Evolutionary conservation across 768 basidiomycete genomes (phyloP).

Genomic region (Tylopilus subfusipes): DNA sequence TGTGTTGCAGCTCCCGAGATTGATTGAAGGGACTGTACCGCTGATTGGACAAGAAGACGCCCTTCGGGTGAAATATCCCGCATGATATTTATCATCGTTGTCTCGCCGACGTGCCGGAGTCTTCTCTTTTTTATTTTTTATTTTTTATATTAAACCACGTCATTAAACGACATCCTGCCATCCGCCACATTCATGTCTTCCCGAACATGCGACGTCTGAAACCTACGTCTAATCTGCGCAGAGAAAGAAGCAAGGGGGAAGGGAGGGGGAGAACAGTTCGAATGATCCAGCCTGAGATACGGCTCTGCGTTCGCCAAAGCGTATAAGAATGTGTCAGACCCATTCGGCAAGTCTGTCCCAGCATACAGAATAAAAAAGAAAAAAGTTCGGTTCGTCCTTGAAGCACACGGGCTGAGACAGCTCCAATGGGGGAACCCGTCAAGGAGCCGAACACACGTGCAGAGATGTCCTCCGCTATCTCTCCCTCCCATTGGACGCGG

Average conservation of each 20-base stretch:
- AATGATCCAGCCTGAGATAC: constrained; percentile 5
- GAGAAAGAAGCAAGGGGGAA: background rate
- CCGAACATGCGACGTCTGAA: constrained; percentile 6
- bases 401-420: constrained; percentile 2
- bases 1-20: constrained; percentile 22
- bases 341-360: constrained; percentile 23
- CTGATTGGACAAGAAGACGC: constrained; percentile 12
- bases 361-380: background rate
- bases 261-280: background rate
- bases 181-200: background rate
- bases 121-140: background rate
- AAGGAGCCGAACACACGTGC: constrained; percentile 17
- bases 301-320: constrained; percentile 2
- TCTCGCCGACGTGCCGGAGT: background rate
- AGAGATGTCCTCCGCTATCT: background rate
- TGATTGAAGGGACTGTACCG: constrained; percentile 8
- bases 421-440: constrained; percentile 1
- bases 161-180: constrained; percentile 4
- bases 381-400: too few relatives aligned
- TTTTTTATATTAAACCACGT: background rate
- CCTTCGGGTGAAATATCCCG: constrained; percentile 10
- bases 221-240: constrained; percentile 15
- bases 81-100: background rate
- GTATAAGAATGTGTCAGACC: constrained; percentile 8
- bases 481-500: background rate